Conservation (phyloP, 2,329 filamentous ascomycete genomes). For the Phaeophleospora eucalypticola region DNA sequence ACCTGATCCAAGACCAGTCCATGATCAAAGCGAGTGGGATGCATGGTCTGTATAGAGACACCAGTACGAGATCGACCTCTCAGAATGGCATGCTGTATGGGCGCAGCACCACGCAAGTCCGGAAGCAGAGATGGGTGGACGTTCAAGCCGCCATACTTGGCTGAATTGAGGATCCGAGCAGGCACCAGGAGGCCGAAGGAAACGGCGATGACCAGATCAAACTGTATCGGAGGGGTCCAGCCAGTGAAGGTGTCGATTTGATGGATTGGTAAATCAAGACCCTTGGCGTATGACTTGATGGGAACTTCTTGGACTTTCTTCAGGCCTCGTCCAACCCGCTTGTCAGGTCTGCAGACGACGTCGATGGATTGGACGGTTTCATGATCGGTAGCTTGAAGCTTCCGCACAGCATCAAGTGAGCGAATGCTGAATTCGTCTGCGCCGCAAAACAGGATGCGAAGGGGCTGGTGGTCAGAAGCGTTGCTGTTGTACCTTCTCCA, state of each 20-base stretch:
- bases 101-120: conserved; percentile 78
- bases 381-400: conserved; percentile 40
- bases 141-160: conserved; percentile 84
- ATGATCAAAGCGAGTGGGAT: conserved; percentile 71
- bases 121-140: conserved; percentile 81
- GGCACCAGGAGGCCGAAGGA: conserved; percentile 93
- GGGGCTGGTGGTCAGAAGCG: conserved; percentile 43
- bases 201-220: conserved; percentile 81
- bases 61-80: conserved; percentile 60
- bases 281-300: conserved; percentile 61
- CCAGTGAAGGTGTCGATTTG: conserved; percentile 75
- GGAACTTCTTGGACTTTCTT: conserved; percentile 58
- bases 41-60: conserved; percentile 81
- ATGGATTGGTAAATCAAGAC: conserved; percentile 65
- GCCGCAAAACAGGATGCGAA: conserved; percentile 89
- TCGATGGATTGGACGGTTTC: conserved; percentile 70
- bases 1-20: conserved; percentile 73
- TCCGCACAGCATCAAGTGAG: conserved; percentile 65
- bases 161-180: conserved; percentile 62
- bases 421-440: conserved; percentile 85
- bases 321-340: conserved; percentile 69
- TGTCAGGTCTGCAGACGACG: conserved; percentile 77
- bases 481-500: not conserved
- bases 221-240: conserved; percentile 63
- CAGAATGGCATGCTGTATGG: conserved; percentile 79